Evolutionary conservation across 2,329 filamentous ascomycete genomes (phyloP).

Genomic region (Metarhizium anisopliae): DNA sequence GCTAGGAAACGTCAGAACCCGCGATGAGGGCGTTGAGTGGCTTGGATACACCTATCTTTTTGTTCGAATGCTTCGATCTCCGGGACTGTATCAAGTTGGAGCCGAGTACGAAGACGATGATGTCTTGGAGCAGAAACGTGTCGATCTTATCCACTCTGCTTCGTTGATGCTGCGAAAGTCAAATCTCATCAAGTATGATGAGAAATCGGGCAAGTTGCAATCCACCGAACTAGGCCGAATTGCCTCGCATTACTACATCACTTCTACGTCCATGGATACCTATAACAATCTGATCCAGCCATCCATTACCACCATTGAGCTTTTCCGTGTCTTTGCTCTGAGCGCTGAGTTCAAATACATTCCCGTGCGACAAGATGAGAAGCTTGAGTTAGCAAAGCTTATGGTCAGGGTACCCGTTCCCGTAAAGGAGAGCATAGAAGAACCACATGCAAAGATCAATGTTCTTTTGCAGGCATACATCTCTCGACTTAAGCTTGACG

Average conservation of each 20-base stretch:
- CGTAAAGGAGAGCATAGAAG: conserved; percentile 95
- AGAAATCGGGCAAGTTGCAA: conserved; percentile 80
- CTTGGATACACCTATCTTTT: conserved; percentile 97
- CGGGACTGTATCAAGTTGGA: conserved; percentile 89
- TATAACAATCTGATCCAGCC: conserved; percentile 95
- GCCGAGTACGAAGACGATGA: conserved; percentile 92
- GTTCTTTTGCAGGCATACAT: conserved; percentile 95
- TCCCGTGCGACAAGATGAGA: conserved; percentile 93
- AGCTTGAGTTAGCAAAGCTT: conserved; percentile 88
- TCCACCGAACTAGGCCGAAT: conserved; percentile 91
- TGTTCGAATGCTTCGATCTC: conserved; percentile 92
- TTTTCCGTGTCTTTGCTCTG: conserved; percentile 92
- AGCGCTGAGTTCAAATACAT: conserved; percentile 99
- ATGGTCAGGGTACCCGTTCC: conserved; percentile 86
- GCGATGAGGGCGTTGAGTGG: conserved; percentile 98
- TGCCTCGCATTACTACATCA: conserved; percentile 97
- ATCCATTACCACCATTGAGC: conserved; percentile 84
- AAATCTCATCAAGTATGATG: conserved; percentile 88
- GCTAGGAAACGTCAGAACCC: conserved; percentile 79
- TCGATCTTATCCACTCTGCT: conserved; percentile 94
- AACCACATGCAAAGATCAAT: conserved; percentile 96
- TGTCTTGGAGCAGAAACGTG: conserved; percentile 86
- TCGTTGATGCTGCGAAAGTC: conserved; percentile 80
- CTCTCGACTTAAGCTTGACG: conserved; percentile 86
- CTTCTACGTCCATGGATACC: conserved; percentile 89